phyloP scores from a whole-genome alignment of 2,329 filamentous ascomycete species.

The Stemphylium vesicarium region DNA sequence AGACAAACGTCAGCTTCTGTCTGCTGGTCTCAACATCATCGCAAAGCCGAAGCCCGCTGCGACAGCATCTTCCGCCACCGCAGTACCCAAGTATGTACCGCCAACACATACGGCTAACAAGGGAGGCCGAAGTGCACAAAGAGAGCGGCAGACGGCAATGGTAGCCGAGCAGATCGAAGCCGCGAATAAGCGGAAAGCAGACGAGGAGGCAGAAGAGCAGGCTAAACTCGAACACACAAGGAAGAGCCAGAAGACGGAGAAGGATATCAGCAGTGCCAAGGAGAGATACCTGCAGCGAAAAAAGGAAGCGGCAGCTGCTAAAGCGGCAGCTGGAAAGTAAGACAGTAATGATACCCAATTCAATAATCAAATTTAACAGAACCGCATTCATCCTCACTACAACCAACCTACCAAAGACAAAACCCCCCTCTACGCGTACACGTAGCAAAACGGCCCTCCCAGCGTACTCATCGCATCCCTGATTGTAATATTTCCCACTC shows the following conservation, averaged over 20 bases:
- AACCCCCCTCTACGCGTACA: too few relatives aligned
- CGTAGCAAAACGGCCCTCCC: too few relatives aligned
- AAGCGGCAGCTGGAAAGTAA: slow-evolving; percentile 57
- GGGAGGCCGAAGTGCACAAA: slow-evolving; percentile 66
- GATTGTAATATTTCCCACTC: too few relatives aligned
- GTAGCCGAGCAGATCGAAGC: slow-evolving; percentile 78
- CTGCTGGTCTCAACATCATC: slow-evolving; percentile 75
- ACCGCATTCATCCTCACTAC: too few relatives aligned
- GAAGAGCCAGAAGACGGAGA: slow-evolving; percentile 79
- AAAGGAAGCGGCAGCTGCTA: slow-evolving; percentile 74
- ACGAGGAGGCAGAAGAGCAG: slow-evolving; percentile 71
- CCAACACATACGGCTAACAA: slow-evolving; percentile 28
- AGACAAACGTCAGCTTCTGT: slow-evolving; percentile 81
- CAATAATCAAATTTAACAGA: neutral
- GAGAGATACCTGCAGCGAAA: slow-evolving; percentile 82
- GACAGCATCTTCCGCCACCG: slow-evolving; percentile 27
- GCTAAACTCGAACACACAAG: slow-evolving; percentile 67
- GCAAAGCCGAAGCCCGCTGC: slow-evolving; percentile 63
- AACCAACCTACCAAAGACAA: too few relatives aligned
- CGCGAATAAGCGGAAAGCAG: slow-evolving; percentile 72
- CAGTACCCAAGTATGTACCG: slow-evolving; percentile 15
- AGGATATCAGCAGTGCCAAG: slow-evolving; percentile 77
- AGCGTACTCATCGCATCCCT: too few relatives aligned
- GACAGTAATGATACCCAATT: slow-evolving; percentile 9
- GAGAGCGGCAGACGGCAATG: slow-evolving; percentile 80